Base-by-base conservation (phyloP, 371 early-diverging fungal species). In the Mortierella sp. region DNA sequence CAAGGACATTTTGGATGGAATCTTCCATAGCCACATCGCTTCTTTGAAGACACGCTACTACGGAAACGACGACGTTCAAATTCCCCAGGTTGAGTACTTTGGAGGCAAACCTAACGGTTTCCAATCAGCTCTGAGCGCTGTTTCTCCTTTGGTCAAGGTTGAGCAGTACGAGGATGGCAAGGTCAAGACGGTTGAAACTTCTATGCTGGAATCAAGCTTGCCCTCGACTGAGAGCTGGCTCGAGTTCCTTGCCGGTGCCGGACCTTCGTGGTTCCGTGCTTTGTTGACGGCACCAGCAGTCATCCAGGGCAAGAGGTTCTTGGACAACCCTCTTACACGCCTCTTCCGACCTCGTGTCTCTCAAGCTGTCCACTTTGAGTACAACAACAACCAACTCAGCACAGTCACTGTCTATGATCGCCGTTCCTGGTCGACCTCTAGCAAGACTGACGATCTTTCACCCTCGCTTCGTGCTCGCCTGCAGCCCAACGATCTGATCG, bases 241-340 rank as follows among this genome's bases (percentile, higher is more conserved):
- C 44, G 91, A 93, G 57, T 71, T 82, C 46, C 80, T 96, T 45
- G 85, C 92, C 56, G 95, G 95, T 22, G 80, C 84, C 28, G 76
- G 86, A 16, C 85, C 82, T 64, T 88, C 83, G 54, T 97, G 98
- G 98, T 84, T 96, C 57, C 91, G 92, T 44, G 96, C 98, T 1
- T 78, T 97, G 53, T 80, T 97, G 63, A 92, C 91, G 0, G 82
- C 94, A n/a, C 84, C 89, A 16, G 84, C 90, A 60, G 88, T 95
- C 56, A 92, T 96, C 37, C 95, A 95, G 69, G 94, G 88, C 60
- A 85, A 89, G 66, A 84, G 80, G 63, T 88, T 93, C 60, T 79
- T 85, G 40, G 87, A 90, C 71, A 98, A 96, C 84, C 91, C 93
- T 41, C 79, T 94, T 24, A 82, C 84, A 54, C 89, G 88, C 29